phyloP scores from a whole-genome alignment of 768 basidiomycete genomes.

The Tulasnella sp. region DNA sequence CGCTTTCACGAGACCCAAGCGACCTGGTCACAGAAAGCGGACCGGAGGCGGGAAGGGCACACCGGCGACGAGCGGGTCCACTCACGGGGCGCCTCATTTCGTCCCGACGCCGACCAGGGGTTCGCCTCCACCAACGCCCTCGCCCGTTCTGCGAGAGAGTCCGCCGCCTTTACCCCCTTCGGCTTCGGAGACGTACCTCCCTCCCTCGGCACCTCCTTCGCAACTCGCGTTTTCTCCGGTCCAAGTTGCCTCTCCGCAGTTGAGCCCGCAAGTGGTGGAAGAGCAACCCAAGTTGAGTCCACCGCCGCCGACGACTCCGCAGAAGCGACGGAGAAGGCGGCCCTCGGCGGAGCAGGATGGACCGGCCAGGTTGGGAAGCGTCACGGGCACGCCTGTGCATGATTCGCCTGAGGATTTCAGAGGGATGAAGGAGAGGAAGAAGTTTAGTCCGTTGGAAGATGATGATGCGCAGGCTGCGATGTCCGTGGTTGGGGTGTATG shows the following conservation, averaged over 20 bases:
- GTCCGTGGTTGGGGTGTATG: neutral
- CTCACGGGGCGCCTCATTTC: neutral
- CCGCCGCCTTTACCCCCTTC: neutral
- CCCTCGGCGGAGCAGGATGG: neutral
- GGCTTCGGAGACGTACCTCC: neutral
- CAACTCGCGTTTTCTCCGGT: too few relatives aligned
- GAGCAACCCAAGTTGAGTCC: neutral
- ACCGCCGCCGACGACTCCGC: neutral
- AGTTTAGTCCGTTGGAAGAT: slow-evolving; percentile 13
- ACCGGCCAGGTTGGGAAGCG: slow-evolving; percentile 1
- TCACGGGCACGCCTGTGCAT: slow-evolving; percentile 7
- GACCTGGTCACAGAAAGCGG: neutral
- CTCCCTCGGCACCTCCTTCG: neutral
- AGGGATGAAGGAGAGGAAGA: neutral
- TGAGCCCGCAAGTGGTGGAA: too few relatives aligned
- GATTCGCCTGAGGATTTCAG: slow-evolving; percentile 17
- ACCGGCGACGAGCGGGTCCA: neutral
- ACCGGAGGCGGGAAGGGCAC: neutral
- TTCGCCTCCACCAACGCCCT: neutral
- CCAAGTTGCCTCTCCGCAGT: too few relatives aligned
- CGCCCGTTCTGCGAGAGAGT: neutral
- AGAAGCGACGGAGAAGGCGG: neutral
- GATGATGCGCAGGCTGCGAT: slow-evolving; percentile 18
- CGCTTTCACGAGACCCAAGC: neutral
- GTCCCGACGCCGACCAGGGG: neutral